phyloP scores from a whole-genome alignment of 805 yeast species.

The Scheffersomyces coipomensis region DNA sequence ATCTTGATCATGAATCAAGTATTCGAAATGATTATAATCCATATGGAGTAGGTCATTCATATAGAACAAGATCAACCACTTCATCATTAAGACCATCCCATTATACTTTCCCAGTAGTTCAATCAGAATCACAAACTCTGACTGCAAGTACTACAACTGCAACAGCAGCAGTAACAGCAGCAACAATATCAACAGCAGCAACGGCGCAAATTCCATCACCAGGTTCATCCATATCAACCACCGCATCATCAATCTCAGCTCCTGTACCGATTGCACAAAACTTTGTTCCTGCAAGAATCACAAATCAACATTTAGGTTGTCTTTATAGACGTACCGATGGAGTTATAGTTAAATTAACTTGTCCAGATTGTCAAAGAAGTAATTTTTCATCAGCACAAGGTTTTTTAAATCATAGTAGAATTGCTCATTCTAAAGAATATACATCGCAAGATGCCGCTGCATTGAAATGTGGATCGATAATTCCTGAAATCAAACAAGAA shows the following conservation, averaged over 20 bases:
- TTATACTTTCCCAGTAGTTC: slow-evolving; percentile 16
- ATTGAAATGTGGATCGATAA: slow-evolving; percentile 56
- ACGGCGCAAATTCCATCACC: neutral
- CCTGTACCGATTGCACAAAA: neutral
- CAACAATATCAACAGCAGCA: neutral
- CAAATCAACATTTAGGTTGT: slow-evolving; percentile 39
- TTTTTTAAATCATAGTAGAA: slow-evolving; percentile 71
- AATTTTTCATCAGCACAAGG: slow-evolving; percentile 82
- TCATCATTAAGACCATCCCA: slow-evolving; percentile 52
- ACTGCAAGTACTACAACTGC: slow-evolving; percentile 17
- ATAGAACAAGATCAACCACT: slow-evolving; percentile 51
- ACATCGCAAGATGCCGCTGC: slow-evolving; percentile 77
- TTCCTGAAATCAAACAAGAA: slow-evolving; percentile 57
- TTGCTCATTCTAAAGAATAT: slow-evolving; percentile 70
- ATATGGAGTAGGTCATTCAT: slow-evolving; percentile 22
- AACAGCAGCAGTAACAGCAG: slow-evolving; percentile 14
- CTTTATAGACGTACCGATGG: slow-evolving; percentile 71
- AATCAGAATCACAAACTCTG: slow-evolving; percentile 8
- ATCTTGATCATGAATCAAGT: neutral
- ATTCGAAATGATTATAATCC: slow-evolving; percentile 1
- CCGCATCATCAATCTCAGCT: slow-evolving; percentile 3
- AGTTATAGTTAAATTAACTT: slow-evolving; percentile 61
- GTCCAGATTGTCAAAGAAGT: slow-evolving; percentile 64
- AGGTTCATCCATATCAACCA: neutral
- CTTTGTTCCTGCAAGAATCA: neutral